Conservation (phyloP, 345 rosid genomes). For the Cardamine occulta region DNA sequence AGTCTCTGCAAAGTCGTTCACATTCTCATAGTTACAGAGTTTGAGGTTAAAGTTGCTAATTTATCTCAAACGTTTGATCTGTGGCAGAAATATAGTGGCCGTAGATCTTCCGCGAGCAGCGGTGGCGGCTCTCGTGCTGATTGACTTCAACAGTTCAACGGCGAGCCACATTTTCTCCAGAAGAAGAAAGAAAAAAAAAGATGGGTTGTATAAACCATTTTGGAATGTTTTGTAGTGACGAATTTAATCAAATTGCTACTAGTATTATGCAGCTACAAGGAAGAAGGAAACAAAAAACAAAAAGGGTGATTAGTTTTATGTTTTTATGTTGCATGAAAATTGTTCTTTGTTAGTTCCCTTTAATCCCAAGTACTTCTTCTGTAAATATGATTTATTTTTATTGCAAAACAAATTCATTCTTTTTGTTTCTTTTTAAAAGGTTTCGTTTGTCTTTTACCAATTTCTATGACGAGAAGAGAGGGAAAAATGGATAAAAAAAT, state of each 20-base stretch:
- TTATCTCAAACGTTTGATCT: constrained; percentile 6
- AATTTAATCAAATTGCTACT: constrained; percentile 1
- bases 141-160: constrained; percentile 8
- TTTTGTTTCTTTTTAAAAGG: not conserved
- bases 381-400: constrained; percentile 35
- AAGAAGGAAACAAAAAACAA: not conserved
- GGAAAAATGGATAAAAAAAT: too few species aligned
- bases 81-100: constrained; percentile 55
- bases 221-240: constrained; percentile 33
- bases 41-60: not conserved
- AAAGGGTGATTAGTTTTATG: constrained; percentile 17
- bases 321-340: constrained; percentile 23
- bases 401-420: constrained; percentile 15
- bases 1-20: not conserved
- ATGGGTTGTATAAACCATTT: not conserved
- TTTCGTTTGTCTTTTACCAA: not conserved
- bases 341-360: constrained; percentile 24
- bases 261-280: not conserved
- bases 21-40: not conserved
- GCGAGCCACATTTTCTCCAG: not conserved
- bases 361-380: constrained; percentile 2
- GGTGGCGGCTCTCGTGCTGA: constrained; percentile 51
- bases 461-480: not conserved
- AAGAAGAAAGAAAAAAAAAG: not conserved
- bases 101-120: constrained; percentile 57